Conservation (phyloP, 73 alveolate genomes). For the Symbiodinium pilosum region DNA sequence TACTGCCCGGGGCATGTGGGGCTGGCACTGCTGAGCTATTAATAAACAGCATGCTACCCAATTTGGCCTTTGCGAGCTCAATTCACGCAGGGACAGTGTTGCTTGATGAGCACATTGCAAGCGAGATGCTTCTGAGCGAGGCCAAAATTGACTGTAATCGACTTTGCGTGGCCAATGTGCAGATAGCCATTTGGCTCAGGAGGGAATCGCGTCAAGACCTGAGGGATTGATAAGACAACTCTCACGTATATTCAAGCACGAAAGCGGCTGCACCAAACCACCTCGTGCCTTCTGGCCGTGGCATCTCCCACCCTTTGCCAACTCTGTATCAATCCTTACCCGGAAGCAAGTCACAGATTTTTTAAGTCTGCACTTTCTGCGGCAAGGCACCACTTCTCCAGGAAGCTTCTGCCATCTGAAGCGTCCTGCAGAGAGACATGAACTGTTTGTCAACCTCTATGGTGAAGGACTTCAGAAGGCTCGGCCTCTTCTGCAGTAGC, state of each 20-base stretch:
- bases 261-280: background rate
- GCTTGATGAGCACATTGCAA: too few species aligned
- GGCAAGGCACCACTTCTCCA: slow-evolving; percentile 34
- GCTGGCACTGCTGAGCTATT: too few species aligned
- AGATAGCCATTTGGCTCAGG: slow-evolving; percentile 99
- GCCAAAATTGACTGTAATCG: slow-evolving; percentile 99
- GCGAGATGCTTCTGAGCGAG: slow-evolving; percentile 96
- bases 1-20: too few species aligned
- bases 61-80: too few species aligned
- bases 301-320: slow-evolving; percentile 50
- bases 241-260: too few species aligned
- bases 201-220: slow-evolving; percentile 99
- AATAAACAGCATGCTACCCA: too few species aligned
- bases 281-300: slow-evolving; percentile 19
- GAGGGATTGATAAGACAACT: background rate
- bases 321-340: slow-evolving; percentile 42
- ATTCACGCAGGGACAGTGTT: too few species aligned
- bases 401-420: slow-evolving; percentile 35
- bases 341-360: background rate
- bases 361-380: background rate
- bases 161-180: slow-evolving; percentile 99
- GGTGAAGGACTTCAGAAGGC: too few species aligned
- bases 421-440: background rate
- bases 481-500: background rate
- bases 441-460: background rate